Evolutionary conservation across 352 stramenopile genomes (phyloP), one percentile per base, ranked within the genome.

Genomic region (Globisporangium heterothallicum): DNA sequence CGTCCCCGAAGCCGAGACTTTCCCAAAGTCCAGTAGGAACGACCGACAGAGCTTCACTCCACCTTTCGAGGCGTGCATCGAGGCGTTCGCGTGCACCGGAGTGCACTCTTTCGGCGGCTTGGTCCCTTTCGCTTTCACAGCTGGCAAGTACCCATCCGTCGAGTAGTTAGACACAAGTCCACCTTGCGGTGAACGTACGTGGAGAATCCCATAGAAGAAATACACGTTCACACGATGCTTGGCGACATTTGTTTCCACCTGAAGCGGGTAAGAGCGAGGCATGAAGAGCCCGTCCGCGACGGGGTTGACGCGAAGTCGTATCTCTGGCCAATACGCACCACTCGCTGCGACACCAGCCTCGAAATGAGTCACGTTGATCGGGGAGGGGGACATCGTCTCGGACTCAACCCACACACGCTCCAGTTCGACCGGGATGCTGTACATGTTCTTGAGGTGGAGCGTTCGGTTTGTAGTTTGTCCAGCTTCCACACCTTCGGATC

Each of bases 211-310:
- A 38, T 71, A 54, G 34, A 72, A 73, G 4, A 84, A 24, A 16
- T 68, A 52, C 13, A 78, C 34, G 6, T 56, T 42, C 13, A 80
- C 64, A 6, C 42, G 53, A 25, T 78, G 62, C 21, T 57, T 56
- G 9, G 68, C 73, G 34, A 64, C 54, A 42, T 78, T 76, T 10
- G 72, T 84, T 38, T 74, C 67, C 13, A 84, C 32, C 41, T 69
- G 47, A 7, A 83, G 40, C 0, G 52, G 38, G 32, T 72, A 64
- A 1, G 55, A 47, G 19, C 59, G 56, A 24, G 56, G n/a, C 5
- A 38, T 19, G 6, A 65, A 21, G 12, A 42, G 8, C 4, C 8
- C n/a, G 6, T 52, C 30, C 18, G 13, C n/a, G 18, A 4, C 18
- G 19, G 65, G 62, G 7, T 42, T 55, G 21, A 80, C 49, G 26